Conservation (phyloP, 257 asterid genomes). For the Penstemon eatonii region DNA sequence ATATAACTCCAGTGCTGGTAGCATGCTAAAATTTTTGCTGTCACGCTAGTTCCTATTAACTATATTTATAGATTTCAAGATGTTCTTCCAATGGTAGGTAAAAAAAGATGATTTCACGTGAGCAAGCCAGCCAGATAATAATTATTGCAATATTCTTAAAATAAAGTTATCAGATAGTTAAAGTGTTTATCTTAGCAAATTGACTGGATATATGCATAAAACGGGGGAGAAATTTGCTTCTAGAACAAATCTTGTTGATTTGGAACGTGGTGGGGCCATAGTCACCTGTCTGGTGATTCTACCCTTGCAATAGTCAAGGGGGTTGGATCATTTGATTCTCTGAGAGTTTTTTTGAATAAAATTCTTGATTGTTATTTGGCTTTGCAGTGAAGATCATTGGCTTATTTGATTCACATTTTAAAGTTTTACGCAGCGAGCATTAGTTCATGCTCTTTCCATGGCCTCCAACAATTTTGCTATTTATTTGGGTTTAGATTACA, state of each 20-base stretch:
- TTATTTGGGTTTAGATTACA: neutral
- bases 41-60: slow-evolving; percentile 1
- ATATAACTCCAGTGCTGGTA: neutral
- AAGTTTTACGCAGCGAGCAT: neutral
- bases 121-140: neutral
- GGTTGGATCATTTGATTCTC: neutral
- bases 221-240: neutral
- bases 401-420: neutral
- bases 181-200: neutral
- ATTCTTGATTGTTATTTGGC: neutral
- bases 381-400: slow-evolving; percentile 8
- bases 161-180: neutral
- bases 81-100: neutral
- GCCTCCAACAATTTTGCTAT: neutral
- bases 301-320: neutral
- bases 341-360: neutral
- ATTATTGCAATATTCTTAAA: slow-evolving; percentile 1
- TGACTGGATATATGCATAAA: neutral
- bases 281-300: neutral
- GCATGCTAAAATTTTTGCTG: neutral
- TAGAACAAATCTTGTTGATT: neutral
- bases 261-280: neutral
- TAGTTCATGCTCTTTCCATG: neutral
- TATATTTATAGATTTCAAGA: slow-evolving; percentile 2
- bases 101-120: neutral